Conservation (phyloP, 768 basidiomycete species). For the Collybia nuda region DNA sequence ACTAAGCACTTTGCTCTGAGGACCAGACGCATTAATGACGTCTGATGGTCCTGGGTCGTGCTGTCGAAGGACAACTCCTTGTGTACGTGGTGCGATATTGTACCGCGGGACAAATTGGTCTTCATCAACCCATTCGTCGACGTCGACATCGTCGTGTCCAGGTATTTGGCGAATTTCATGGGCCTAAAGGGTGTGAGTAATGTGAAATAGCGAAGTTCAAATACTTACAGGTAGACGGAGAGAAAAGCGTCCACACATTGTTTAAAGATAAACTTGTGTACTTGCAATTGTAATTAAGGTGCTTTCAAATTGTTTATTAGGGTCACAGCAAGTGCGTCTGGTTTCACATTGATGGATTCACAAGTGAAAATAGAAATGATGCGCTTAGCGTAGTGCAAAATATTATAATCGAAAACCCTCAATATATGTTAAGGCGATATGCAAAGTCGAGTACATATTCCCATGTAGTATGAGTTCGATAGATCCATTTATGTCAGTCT, state of each 20-base stretch:
- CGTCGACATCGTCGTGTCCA: constrained; percentile 39
- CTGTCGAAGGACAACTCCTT: constrained; percentile 72
- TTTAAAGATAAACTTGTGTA: constrained; percentile 1
- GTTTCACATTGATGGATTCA: no score
- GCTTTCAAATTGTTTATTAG: no score
- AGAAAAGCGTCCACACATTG: constrained; percentile 68
- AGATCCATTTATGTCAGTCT: no score
- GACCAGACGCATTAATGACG: neutral
- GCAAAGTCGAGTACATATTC: no score
- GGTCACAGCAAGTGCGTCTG: no score
- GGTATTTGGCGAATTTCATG: constrained; percentile 42
- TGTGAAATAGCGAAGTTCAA: neutral
- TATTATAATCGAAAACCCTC: no score
- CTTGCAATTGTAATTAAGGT: no score
- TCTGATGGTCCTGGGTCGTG: constrained; percentile 21
- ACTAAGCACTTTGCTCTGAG: neutral
- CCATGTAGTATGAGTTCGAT: no score
- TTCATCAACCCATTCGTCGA: constrained; percentile 62
- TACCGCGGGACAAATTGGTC: constrained; percentile 64
- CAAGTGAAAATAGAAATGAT: no score
- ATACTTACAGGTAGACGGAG: constrained; percentile 45
- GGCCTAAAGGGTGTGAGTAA: constrained; percentile 23
- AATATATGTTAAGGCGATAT: no score
- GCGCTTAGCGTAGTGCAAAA: no score
- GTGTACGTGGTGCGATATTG: constrained; percentile 82